A percentile compares a stretch with the other conserved stretches of the same genome.
Evolutionary conservation across 179 eudicot species (phyloP).

Genomic region (Silene noctiflora): DNA sequence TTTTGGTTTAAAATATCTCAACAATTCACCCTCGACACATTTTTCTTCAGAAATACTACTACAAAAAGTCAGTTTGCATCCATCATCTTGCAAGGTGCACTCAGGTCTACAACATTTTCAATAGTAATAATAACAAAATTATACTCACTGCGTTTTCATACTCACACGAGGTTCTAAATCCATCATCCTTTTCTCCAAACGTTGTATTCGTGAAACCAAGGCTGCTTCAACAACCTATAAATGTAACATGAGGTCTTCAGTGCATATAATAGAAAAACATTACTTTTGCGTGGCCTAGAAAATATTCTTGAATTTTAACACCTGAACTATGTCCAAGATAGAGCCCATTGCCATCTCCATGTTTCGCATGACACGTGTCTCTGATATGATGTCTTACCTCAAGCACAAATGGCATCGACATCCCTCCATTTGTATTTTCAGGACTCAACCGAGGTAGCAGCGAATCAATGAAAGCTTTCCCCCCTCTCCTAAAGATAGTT

Average conservation of each 20-base stretch:
- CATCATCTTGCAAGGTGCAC: conserved; percentile 6
- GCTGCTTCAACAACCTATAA: conserved; percentile 97
- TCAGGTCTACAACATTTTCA: neutral
- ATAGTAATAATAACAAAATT: conserved; percentile 19
- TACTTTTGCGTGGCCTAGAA: neutral
- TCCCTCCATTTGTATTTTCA: conserved; percentile 59
- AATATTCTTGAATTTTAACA: neutral
- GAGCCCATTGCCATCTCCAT: conserved; percentile 1
- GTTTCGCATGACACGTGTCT: neutral
- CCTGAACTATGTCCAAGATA: neutral
- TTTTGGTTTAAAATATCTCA: neutral
- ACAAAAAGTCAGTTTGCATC: conserved; percentile 1
- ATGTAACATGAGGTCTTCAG: neutral
- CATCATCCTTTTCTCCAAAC: conserved; percentile 77
- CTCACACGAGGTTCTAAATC: conserved; percentile 98
- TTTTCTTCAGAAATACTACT: neutral
- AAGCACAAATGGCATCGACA: conserved; percentile 82
- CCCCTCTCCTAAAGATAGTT: conserved; percentile 57
- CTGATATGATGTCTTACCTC: conserved; percentile 52
- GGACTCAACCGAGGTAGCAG: conserved; percentile 82
- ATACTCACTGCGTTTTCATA: conserved; percentile 65
- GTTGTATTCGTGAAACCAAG: conserved; percentile 77
- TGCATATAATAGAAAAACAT: neutral
- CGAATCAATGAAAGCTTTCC: conserved; percentile 90
- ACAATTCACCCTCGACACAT: neutral